A percentile compares a stretch with the other conserved stretches of the same genome.
These are phyloP conservation scores for Colletotrichum sp. DNA, from an alignment of 2,329 filamentous ascomycete genomes.

Conservation along the genomic window DNA sequence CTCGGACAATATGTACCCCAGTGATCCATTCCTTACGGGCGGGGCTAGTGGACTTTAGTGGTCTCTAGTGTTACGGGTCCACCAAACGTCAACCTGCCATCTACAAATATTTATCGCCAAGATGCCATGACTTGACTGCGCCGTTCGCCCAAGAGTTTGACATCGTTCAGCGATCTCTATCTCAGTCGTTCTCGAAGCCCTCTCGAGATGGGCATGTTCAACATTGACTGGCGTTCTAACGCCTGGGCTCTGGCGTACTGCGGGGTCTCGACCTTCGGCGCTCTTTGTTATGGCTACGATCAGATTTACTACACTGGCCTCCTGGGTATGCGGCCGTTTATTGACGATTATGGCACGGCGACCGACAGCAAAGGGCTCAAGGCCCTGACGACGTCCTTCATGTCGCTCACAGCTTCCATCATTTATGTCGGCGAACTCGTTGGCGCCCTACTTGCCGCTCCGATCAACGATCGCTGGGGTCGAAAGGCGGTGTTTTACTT, in stretches of 20 bases:
- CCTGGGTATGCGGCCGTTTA: conserved; percentile 27
- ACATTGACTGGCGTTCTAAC: conserved; percentile 20
- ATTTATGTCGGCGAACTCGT: conserved; percentile 45
- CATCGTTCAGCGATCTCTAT: neutral
- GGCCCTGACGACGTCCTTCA: conserved; percentile 29
- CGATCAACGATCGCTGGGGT: conserved; percentile 40
- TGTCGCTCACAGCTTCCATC: conserved; percentile 38
- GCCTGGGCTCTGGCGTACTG: conserved; percentile 34
- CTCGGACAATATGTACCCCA: neutral
- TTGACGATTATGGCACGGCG: conserved; percentile 28
- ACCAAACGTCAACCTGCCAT: neutral
- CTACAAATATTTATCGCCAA: neutral
- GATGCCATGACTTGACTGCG: neutral
- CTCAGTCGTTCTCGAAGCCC: conserved; percentile 38
- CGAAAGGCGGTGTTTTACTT: conserved; percentile 37
- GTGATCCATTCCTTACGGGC: neutral
- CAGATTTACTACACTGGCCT: conserved; percentile 28
- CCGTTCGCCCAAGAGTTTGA: neutral
- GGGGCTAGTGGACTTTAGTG: neutral
- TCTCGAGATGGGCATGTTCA: conserved; percentile 11
- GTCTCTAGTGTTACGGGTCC: neutral
- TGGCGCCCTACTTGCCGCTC: conserved; percentile 37
- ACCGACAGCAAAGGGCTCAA: conserved; percentile 22
- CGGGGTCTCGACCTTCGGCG: conserved; percentile 28
- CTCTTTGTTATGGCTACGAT: conserved; percentile 24